Evolutionary conservation across 441 rosid genomes (phyloP), one percentile per base, ranked within the genome.

Genomic region (Gossypium schwendimanii): DNA sequence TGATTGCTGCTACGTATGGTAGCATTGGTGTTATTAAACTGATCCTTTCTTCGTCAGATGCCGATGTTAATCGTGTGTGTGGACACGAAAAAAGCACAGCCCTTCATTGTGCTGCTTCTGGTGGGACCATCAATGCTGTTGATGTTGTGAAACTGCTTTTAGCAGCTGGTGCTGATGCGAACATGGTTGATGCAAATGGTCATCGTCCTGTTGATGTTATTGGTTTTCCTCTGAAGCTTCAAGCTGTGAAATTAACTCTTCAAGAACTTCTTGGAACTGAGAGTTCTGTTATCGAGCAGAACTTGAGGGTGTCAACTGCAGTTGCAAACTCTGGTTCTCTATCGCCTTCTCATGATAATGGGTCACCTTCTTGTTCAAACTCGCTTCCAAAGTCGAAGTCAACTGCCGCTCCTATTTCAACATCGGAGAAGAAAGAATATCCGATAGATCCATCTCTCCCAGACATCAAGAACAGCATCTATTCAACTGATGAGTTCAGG

Each of bases 1-100:
- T 89, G 94, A 92, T 89, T n/a, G 92, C 94, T 54, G 82, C 94
- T 33, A 86, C 89, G 3, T 89, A 84, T 18, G 94, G 94, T 45
- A 87, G 94, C 55, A 55, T 85, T 8, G 92, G 87, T 77, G 89
- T 87, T 53, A 84, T 89, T 23, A 86, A 81, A 58, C 77, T 87
- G 66, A 86, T 89, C 62, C 81, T 89, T 20, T 85, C 88, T 20
- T 65, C 82, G 63, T 85, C 89, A 0, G 89, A 80, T 79, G 87
- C 89, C 41, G 86, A 87, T 75, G 90, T 89, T 26, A 87, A 89
- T 71, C 83, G 82, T 0, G 63, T 84, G 47, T 87, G 89, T 7
- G 89, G 94, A 11, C 71, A 74, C 18, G 94, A 87, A 28, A 78
- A 81, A 77, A 84, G 84, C 74, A 87, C 92, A 0, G 90, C 94